Evolutionary conservation across 1,284 basidiomycete species (phyloP).

Genomic region (Ganoderma lingzhi): DNA sequence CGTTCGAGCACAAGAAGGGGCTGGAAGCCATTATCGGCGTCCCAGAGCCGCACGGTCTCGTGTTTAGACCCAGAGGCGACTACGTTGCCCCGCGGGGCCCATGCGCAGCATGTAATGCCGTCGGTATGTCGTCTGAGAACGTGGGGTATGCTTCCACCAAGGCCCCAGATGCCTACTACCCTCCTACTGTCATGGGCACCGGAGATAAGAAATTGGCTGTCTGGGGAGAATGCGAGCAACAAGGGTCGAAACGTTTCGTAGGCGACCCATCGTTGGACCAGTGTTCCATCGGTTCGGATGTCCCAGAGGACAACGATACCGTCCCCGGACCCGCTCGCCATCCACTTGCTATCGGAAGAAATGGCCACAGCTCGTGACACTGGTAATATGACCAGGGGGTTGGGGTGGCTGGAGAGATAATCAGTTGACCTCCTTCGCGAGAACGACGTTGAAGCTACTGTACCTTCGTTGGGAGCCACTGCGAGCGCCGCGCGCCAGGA

Average conservation of each 20-base stretch:
- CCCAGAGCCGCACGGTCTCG: slow-evolving; percentile 31
- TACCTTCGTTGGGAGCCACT: neutral
- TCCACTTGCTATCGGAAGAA: slow-evolving; percentile 29
- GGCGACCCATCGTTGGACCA: slow-evolving; percentile 18
- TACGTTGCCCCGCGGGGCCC: slow-evolving; percentile 21
- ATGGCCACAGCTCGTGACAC: slow-evolving; percentile 24
- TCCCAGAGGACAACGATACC: slow-evolving; percentile 27
- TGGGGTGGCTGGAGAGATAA: neutral
- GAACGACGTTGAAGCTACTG: neutral
- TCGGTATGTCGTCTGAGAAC: slow-evolving; percentile 28
- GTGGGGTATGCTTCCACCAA: slow-evolving; percentile 13
- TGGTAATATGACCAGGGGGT: slow-evolving; percentile 15
- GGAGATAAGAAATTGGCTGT: slow-evolving; percentile 31
- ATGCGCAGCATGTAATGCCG: slow-evolving; percentile 32
- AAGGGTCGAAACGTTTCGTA: slow-evolving; percentile 18
- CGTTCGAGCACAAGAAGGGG: slow-evolving; percentile 18
- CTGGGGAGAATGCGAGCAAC: slow-evolving; percentile 36
- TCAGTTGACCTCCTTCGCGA: neutral
- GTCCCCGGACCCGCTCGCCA: slow-evolving; percentile 32
- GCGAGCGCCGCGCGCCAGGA: neutral
- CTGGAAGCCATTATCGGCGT: slow-evolving; percentile 13
- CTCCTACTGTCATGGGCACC: slow-evolving; percentile 30
- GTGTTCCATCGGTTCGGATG: neutral
- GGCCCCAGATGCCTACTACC: slow-evolving; percentile 32
- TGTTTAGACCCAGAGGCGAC: slow-evolving; percentile 30